Percentiles rank a stretch among this genome's conserved stretches.
phyloP scores from a whole-genome alignment of 257 asterid genomes.

The Nicotiana otophora region DNA sequence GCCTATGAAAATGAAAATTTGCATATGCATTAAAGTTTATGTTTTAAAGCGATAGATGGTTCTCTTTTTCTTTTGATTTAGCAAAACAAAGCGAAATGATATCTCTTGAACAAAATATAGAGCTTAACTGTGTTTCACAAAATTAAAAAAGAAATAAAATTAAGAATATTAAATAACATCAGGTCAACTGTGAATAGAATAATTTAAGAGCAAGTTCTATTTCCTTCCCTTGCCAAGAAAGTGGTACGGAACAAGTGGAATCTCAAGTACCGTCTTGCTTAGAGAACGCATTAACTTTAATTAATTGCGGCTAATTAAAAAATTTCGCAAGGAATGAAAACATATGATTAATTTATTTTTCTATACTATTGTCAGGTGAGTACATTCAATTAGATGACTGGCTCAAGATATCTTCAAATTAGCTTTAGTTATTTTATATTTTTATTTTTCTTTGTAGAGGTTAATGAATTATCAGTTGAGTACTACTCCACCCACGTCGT shows the following conservation, averaged over 20 bases:
- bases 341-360: not conserved
- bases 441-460: not conserved
- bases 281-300: not conserved
- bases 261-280: not conserved
- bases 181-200: not conserved
- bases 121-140: not conserved
- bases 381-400: not conserved
- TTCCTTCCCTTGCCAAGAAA: not conserved
- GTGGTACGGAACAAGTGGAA: conserved; percentile 15
- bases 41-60: too few species aligned
- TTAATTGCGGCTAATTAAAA: not conserved
- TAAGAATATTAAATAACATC: not conserved
- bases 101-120: not conserved
- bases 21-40: too few species aligned
- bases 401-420: not conserved
- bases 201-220: not conserved
- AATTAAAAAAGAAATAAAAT: not conserved
- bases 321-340: not conserved
- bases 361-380: not conserved
- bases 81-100: not conserved
- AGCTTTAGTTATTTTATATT: not conserved
- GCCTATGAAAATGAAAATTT: not conserved
- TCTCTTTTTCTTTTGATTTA: not conserved
- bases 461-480: not conserved
- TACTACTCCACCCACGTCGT: not conserved